Evolutionary conservation across 768 basidiomycete genomes (phyloP), one percentile per base, ranked within the genome.

Genomic region (Leucocoprinus birnbaumii): DNA sequence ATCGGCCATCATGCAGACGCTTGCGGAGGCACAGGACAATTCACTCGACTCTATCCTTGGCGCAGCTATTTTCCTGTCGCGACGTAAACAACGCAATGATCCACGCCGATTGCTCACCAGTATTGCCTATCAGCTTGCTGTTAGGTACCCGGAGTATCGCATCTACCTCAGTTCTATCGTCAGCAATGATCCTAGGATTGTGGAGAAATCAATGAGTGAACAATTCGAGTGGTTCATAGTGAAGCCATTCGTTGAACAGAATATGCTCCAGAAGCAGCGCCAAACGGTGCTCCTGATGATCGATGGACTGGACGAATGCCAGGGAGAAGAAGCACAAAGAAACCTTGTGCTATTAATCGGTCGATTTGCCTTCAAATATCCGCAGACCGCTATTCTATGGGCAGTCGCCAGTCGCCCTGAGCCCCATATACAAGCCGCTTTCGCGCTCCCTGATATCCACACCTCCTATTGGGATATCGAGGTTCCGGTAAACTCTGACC

Each of bases 41-140:
- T 43, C 18, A 3, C 34, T 62, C 63, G 44, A 1, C 2, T 31
- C 46, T 13, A 21, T 50, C 1, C 48, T 56, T 2, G 55, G 55
- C 16, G 55, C 48, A 4, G 44, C 48, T 25, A 21, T 56, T 18
- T 56, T 56, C 24, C 50, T 48, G 27, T 34, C 38, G 19, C 1
- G 42, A 19, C 18, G 16, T 7, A 24, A 31, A 8, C 13, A 11
- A 31, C 31, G 31, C 31, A 31, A 31, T 11, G 31, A 31, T 11
- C 10, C 18, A 13, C 26, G 24, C 6, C 24, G 42, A 8, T 24
- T 53, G n/a, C 21, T 53, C n/a, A 34, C n/a, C 52, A 44, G 42
- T n/a, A 43, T 53, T 24, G 52, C 52, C 4, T 34, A 45, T 31
- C 52, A 45, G 16, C 42, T 53, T 6, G 14, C 43, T 19, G 7